Base-by-base conservation (phyloP, 179 eudicot genomes). In the Corrigiola litoralis region DNA sequence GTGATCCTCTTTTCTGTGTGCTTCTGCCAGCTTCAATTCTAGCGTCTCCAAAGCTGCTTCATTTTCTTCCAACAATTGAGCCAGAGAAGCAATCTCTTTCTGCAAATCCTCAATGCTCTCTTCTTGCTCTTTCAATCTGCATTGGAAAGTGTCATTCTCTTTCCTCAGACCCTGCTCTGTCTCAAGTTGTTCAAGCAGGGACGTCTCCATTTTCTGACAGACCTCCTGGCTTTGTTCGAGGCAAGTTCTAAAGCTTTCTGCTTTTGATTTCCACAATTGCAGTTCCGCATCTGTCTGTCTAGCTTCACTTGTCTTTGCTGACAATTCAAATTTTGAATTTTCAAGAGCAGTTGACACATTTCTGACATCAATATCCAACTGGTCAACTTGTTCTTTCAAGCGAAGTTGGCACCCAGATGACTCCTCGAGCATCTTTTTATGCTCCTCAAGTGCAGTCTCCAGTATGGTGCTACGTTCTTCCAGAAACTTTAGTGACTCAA, bases 211-310 rank as follows among this genome's bases (percentile, higher is more conserved):
- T 60, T 67, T 66, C 69, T 53, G 46, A 48, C 69, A 80, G 57
- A 72, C 55, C 47, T 80, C 78, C 55, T 63, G 82, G 63, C 75
- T 76, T 58, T 81, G 79, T 67, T 82, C 83, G 16, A 92, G 77
- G 73, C 71, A 71, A 47, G 67, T 74, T 73, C 76, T 80, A 67
- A 82, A 67, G 61, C 57, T 67, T 73, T 81, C 82, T 17, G 79
- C 76, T 40, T 51, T 64, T 29, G 78, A 72, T 73, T 81, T 77
- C 84, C 81, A 75, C 62, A 63, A 67, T 37, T 72, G 77, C 79
- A 77, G 61, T 72, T 87, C 89, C 37, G 75, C 73, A 65, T 77
- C 67, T 27, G 84, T 77, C 61, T 80, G 80, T 71, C 79, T 77
- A 38, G 63, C 84, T 67, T 82, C 88, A 56, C 74, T 69, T 28